Conservation (phyloP, 1,139 yeast genomes). For the Kodamaea fungicola region DNA sequence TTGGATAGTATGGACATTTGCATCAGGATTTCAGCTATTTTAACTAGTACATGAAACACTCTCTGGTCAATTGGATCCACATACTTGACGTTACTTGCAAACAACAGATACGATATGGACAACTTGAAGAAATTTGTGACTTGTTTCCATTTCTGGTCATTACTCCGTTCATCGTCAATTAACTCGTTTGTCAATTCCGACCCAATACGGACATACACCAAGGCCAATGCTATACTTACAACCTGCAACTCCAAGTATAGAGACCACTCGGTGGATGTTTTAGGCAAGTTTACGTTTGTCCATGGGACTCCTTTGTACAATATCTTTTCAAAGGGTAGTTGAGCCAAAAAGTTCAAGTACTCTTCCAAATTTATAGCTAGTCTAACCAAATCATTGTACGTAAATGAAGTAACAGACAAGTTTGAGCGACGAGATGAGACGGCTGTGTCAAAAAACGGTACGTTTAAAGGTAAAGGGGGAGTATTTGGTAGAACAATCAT, state of each 20-base stretch:
- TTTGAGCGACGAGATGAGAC: conserved; percentile 1
- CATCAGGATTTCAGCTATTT: conserved; percentile 29
- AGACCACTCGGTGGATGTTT: conserved; percentile 21
- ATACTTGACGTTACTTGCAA: conserved; percentile 14
- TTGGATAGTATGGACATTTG: conserved; percentile 43
- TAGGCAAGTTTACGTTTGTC: not conserved
- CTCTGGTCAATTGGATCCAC: not conserved
- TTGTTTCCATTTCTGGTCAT: conserved; percentile 35
- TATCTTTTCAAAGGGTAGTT: not conserved
- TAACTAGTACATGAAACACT: conserved; percentile 23
- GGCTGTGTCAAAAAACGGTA: not conserved
- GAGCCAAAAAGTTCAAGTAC: conserved; percentile 24
- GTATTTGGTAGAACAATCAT: conserved; percentile 17
- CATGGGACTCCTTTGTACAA: conserved; percentile 4
- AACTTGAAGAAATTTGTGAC: conserved; percentile 32
- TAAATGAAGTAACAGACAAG: not conserved
- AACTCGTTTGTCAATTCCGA: conserved; percentile 36
- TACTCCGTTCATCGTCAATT: conserved; percentile 21
- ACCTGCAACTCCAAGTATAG: conserved; percentile 30
- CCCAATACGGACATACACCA: conserved; percentile 33
- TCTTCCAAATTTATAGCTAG: conserved; percentile 32
- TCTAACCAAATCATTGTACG: conserved; percentile 27
- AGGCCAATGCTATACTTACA: conserved; percentile 21
- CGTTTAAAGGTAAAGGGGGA: conserved; percentile 12
- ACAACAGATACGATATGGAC: conserved; percentile 26